Percentiles rank a stretch among this genome's conserved stretches.
These are phyloP conservation scores for Chloris gayana DNA, from an alignment of 176 grass and related monocot species.

Conservation along the genomic window DNA sequence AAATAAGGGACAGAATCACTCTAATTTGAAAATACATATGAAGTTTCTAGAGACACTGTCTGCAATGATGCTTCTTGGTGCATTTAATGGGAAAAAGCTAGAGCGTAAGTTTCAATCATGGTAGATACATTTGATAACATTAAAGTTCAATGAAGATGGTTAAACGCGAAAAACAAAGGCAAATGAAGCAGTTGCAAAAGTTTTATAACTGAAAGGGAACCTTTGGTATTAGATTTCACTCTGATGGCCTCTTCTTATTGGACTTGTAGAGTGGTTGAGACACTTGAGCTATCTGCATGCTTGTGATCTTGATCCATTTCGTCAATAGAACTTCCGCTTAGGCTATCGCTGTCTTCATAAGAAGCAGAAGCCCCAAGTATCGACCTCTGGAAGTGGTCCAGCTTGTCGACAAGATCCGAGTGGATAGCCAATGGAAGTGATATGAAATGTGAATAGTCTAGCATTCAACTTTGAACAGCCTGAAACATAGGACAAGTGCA, in stretches of 20 bases:
- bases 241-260: slow-evolving; percentile 45
- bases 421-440: slow-evolving; percentile 93
- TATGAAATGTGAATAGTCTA: slow-evolving; percentile 90
- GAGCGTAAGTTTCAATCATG: no score
- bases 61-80: neutral
- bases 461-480: slow-evolving; percentile 75
- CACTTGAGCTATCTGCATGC: slow-evolving; percentile 35
- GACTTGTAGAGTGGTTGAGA: slow-evolving; percentile 45
- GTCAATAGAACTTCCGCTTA: slow-evolving; percentile 50
- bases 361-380: slow-evolving; percentile 55
- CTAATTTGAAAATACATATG: slow-evolving; percentile 29
- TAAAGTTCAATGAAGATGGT: neutral
- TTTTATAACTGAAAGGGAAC: slow-evolving; percentile 35
- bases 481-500: slow-evolving; percentile 40
- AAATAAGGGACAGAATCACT: slow-evolving; percentile 1
- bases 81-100: no score
- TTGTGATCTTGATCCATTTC: slow-evolving; percentile 48
- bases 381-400: slow-evolving; percentile 69
- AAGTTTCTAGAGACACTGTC: neutral
- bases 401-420: slow-evolving; percentile 67
- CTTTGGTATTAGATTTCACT: slow-evolving; percentile 47
- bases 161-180: slow-evolving; percentile 5
- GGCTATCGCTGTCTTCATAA: slow-evolving; percentile 43
- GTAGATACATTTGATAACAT: no score
- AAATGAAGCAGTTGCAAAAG: slow-evolving; percentile 30